Evolutionary conservation across 2,329 filamentous ascomycete genomes (phyloP), one percentile per base, ranked within the genome.

Genomic region (Knoxdaviesia capensis): DNA sequence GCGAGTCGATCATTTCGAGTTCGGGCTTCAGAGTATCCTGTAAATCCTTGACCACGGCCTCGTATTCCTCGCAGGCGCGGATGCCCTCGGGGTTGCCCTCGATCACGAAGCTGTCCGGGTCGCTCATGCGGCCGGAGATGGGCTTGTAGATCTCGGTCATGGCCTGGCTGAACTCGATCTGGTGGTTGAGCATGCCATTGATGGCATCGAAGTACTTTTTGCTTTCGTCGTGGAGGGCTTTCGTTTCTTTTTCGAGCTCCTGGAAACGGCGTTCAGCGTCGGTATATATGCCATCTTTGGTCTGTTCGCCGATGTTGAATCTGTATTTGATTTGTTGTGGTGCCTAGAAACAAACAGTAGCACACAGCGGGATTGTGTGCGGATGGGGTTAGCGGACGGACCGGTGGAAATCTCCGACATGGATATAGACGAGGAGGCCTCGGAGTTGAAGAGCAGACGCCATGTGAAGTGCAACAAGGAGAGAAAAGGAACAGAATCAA

Each of bases 121-220:
- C 90, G 38, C 88, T 96, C 60, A 92, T 73, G 55, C 90, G 81
- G 43, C 90, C 90, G 43, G 88, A 94, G 53, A 98, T 98, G 51
- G 90, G 90, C 59, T 93, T 93, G 69, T 98, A 98, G 53, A 98
- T 80, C 60, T 98, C 90, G 48, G 81, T 80, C 66, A 94, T 88
- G 50, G 87, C 84, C 63, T 94, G 77, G 52, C 88, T 94, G 65
- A 98, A 98, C 58, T 93, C 88, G 61, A 98, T 96, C 65, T 98
- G 90, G 63, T 96, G 87, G 56, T 68, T 74, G 53, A 98, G 73
- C 90, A 98, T 98, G 68, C 81, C 83, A 64, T 96, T 94, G 64
- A 98, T 94, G 56, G 90, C 84, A 42, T 94, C 78, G 53, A 93
- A 94, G 61, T 98, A 98, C 64, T 93, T 94, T 60, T 87, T 82